Evolutionary conservation across 2,329 filamentous ascomycete genomes (phyloP).

Genomic region (Parastagonospora nodorum): DNA sequence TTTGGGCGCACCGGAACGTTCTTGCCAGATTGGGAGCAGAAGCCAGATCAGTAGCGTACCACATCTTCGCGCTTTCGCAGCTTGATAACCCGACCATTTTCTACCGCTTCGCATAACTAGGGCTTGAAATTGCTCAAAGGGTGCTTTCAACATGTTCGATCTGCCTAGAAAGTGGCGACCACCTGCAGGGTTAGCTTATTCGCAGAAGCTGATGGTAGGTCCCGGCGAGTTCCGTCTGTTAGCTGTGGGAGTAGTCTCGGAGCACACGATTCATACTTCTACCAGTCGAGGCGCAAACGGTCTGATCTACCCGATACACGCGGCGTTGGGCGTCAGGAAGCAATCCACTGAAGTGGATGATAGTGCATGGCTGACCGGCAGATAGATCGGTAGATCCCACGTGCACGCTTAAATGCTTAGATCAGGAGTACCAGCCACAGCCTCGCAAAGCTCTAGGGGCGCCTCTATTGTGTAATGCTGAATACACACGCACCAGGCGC

Average conservation of each 20-base stretch:
- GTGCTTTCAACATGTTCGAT: no score
- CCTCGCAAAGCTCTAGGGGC: not conserved
- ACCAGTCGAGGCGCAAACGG: not conserved
- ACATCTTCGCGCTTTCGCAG: no score
- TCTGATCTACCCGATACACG: not conserved
- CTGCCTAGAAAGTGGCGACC: no score
- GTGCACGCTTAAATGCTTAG: not conserved
- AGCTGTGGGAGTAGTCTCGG: not conserved
- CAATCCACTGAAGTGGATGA: not conserved
- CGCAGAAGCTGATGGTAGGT: not conserved
- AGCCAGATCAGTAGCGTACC: no score
- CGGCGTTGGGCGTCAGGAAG: not conserved
- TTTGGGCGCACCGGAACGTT: no score
- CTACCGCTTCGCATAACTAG: no score
- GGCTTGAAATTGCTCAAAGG: no score
- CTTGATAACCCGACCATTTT: no score
- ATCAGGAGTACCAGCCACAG: not conserved
- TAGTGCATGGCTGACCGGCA: not conserved
- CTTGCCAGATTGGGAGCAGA: no score
- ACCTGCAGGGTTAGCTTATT: no score
- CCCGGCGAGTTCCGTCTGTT: not conserved
- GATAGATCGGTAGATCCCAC: not conserved
- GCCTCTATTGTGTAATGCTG: no score
- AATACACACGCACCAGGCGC: not conserved
- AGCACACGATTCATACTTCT: not conserved